phyloP scores from a whole-genome alignment of 192 early-diverging fungal genomes.

The Mortierella claussenii region DNA sequence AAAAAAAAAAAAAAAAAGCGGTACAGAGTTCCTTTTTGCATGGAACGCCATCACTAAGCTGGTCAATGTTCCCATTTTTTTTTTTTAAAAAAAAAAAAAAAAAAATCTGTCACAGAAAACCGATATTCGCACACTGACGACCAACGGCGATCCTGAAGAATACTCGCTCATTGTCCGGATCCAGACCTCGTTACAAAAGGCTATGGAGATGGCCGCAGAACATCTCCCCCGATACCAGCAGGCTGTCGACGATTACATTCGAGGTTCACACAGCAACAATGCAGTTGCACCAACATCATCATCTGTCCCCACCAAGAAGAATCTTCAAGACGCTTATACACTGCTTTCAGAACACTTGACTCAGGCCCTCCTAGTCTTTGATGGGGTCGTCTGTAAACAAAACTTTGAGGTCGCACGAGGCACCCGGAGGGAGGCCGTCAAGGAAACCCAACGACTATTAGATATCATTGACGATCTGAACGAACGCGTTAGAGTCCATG shows the following conservation, averaged over 20 bases:
- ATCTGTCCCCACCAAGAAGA: constrained; percentile 31
- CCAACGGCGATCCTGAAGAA: constrained; percentile 64
- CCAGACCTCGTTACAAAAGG: constrained; percentile 49
- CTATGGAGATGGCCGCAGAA: constrained; percentile 24
- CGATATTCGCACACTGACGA: constrained; percentile 43
- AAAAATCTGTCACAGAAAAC: too few species aligned
- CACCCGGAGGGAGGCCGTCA: constrained; percentile 78
- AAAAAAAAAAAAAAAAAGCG: too few species aligned
- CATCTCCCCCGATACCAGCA: constrained; percentile 27
- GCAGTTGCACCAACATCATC: constrained; percentile 15
- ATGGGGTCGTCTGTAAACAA: constrained; percentile 73
- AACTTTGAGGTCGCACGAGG: constrained; percentile 76
- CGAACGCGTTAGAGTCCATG: constrained; percentile 53
- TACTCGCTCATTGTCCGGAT: constrained; percentile 58
- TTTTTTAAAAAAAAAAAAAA: too few species aligned
- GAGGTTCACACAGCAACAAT: not conserved
- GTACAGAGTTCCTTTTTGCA: too few species aligned
- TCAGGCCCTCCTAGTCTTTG: constrained; percentile 80
- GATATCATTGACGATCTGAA: constrained; percentile 79
- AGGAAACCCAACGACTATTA: constrained; percentile 74
- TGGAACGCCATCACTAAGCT: too few species aligned
- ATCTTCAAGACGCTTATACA: constrained; percentile 70
- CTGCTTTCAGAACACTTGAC: constrained; percentile 77
- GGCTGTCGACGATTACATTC: constrained; percentile 32
- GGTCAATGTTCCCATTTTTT: too few species aligned